These are phyloP conservation scores for Sonneratia caseolaris DNA, from an alignment of 345 rosid genomes.

Conservation along the genomic window DNA sequence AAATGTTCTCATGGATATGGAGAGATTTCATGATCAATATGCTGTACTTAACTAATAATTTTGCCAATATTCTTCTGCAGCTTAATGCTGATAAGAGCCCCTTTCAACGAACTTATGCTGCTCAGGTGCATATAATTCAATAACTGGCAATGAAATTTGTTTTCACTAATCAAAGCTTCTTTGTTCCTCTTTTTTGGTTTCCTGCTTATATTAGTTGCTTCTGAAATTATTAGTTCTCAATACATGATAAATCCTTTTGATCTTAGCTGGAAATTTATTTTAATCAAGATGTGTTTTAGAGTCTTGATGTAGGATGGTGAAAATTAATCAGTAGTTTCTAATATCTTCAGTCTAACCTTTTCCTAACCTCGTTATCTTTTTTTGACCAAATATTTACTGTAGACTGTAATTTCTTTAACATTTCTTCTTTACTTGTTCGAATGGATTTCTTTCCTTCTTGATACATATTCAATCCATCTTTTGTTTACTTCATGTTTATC, in stretches of 20 bases:
- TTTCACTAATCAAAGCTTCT: too few species aligned
- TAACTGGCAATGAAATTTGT: not conserved
- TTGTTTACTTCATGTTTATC: slow-evolving; percentile 6
- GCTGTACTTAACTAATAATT: slow-evolving; percentile 4
- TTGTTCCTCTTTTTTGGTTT: not conserved
- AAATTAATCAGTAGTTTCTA: not conserved
- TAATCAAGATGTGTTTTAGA: not conserved
- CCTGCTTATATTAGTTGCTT: not conserved
- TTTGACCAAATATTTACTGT: too few species aligned
- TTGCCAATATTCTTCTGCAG: slow-evolving; percentile 35
- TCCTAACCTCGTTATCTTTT: not conserved
- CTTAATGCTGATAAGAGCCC: slow-evolving; percentile 89
- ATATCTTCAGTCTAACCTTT: not conserved
- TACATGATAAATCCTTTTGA: not conserved
- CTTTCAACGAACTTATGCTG: slow-evolving; percentile 90
- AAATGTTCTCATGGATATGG: not conserved
- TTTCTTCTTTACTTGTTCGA: not conserved
- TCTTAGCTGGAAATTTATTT: not conserved
- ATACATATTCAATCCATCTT: not conserved
- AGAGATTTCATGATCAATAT: not conserved
- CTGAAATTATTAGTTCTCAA: not conserved
- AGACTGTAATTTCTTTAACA: not conserved
- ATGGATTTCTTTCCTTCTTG: not conserved
- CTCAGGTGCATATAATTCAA: slow-evolving; percentile 44
- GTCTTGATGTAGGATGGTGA: not conserved